A percentile compares a stretch with the other conserved stretches of the same genome.
phyloP scores from a whole-genome alignment of 108 stramenopile species.

The Cyclotella atomus region DNA sequence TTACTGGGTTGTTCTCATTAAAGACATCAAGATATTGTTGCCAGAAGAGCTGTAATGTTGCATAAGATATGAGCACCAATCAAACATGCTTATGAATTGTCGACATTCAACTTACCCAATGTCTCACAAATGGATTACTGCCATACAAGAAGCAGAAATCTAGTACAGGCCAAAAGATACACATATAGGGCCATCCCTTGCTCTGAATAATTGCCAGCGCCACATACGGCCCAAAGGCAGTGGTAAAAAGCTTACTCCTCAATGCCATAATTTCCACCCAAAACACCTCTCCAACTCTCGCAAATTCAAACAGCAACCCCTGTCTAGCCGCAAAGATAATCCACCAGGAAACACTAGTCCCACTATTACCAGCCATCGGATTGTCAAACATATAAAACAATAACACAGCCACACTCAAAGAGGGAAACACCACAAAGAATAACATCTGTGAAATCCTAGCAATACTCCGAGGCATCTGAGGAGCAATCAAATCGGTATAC shows the following conservation, averaged over 20 bases:
- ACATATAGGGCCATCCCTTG: slow-evolving; percentile 46
- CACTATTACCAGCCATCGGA: slow-evolving; percentile 45
- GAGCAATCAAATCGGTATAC: slow-evolving; percentile 37
- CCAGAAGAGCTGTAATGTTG: slow-evolving; percentile 29
- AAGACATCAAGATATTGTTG: slow-evolving; percentile 45
- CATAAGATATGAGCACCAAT: not conserved
- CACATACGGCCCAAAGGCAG: slow-evolving; percentile 40
- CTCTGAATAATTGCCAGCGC: slow-evolving; percentile 48
- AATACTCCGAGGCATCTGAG: slow-evolving; percentile 21
- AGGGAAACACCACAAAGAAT: slow-evolving; percentile 34
- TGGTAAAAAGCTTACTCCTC: slow-evolving; percentile 41
- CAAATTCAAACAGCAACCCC: slow-evolving; percentile 34
- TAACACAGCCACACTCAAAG: slow-evolving; percentile 23
- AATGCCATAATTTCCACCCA: slow-evolving; percentile 51
- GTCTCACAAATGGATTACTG: slow-evolving; percentile 23
- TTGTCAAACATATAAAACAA: slow-evolving; percentile 49
- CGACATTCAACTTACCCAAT: slow-evolving; percentile 48
- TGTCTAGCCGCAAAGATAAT: slow-evolving; percentile 43
- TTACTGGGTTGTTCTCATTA: slow-evolving; percentile 42
- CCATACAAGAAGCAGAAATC: slow-evolving; percentile 45
- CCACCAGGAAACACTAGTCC: slow-evolving; percentile 50
- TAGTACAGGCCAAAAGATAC: slow-evolving; percentile 48
- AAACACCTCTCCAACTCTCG: slow-evolving; percentile 38
- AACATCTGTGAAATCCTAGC: slow-evolving; percentile 20
- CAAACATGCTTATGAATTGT: no score